Conservation (phyloP, 1,284 basidiomycete species). For the Vanrija humicola region DNA sequence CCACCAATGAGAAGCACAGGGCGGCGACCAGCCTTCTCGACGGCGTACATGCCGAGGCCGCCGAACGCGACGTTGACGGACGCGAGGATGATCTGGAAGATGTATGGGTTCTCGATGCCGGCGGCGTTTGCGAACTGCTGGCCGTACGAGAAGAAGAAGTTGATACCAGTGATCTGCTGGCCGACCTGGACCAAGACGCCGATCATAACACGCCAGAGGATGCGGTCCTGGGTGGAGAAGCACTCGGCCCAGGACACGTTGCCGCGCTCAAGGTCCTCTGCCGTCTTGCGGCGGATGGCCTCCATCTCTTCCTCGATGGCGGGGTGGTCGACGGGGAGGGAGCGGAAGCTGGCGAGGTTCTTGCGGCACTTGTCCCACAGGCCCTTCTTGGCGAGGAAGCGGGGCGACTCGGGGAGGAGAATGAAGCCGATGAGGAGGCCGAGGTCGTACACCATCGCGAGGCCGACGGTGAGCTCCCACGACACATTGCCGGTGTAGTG, state of each 20-base stretch:
- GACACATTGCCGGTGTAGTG: conserved; percentile 25
- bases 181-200: conserved; percentile 39
- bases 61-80: conserved; percentile 49
- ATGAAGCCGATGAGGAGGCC: conserved; percentile 47
- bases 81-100: conserved; percentile 52
- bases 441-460: conserved; percentile 42
- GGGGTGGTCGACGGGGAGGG: conserved; percentile 39
- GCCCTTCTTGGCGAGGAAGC: conserved; percentile 48
- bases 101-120: conserved; percentile 44
- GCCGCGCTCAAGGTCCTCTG: conserved; percentile 41
- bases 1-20: conserved; percentile 51
- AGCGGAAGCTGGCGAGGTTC: conserved; percentile 48
- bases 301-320: conserved; percentile 46
- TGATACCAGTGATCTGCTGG: conserved; percentile 50
- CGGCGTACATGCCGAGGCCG: conserved; percentile 45
- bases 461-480: conserved; percentile 28
- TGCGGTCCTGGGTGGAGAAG: conserved; percentile 49
- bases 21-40: conserved; percentile 51
- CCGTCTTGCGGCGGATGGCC: conserved; percentile 38
- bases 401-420: conserved; percentile 50
- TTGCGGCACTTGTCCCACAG: conserved; percentile 44
- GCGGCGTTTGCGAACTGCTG: conserved; percentile 46
- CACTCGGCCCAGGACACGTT: conserved; percentile 44
- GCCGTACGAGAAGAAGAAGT: conserved; percentile 47
- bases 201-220: conserved; percentile 39